Evolutionary conservation across 768 basidiomycete genomes (phyloP), one percentile per base, ranked within the genome.

Genomic region (Holtermannia corniformis): DNA sequence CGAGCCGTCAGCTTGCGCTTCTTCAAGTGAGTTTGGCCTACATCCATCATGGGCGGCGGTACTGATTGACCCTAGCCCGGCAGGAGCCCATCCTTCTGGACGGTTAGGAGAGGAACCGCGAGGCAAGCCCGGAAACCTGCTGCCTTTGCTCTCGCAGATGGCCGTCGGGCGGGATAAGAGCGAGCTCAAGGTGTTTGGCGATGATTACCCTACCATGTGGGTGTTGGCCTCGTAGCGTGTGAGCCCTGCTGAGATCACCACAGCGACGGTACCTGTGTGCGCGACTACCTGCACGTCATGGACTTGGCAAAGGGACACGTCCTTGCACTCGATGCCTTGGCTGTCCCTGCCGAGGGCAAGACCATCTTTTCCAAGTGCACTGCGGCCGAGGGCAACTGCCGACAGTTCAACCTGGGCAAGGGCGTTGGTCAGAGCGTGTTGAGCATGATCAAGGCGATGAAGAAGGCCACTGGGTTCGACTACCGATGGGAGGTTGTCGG

Each of bases 31-130:
- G 72, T 65, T 11, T 11, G 20, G 49, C 41, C 86, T 87, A 60
- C 69, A 78, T 69, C 22, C 4, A 43, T 22, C n/a, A 21, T 23
- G 20, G 27, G 12, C 10, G 19, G 27, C 26, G 25, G 25, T 51
- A 42, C 52, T 54, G 22, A 2, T 47, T 41, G 7, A 20, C 43
- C 11, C 0, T 62, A 93, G 89, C 73, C 95, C 95, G 58, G 95
- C 89, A 32, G 95, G 95, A n/a, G 92, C 93, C 0, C 93, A 97
- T 72, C 88, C 91, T 1, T 95, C 91, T 20, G 95, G 95, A 41
- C 73, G 77, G 55, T 92, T 99, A 50, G 95, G 95, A 20, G 95
- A 99, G 73, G 92, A 96, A 64, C 95, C 95, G n/a, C 78, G 80
- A 44, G 95, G 95, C 32, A 83, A 88, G 50, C 95, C 95, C 5